These are phyloP conservation scores for Clitopilus passeckerianus DNA, from an alignment of 768 basidiomycete species.

Conservation along the genomic window DNA sequence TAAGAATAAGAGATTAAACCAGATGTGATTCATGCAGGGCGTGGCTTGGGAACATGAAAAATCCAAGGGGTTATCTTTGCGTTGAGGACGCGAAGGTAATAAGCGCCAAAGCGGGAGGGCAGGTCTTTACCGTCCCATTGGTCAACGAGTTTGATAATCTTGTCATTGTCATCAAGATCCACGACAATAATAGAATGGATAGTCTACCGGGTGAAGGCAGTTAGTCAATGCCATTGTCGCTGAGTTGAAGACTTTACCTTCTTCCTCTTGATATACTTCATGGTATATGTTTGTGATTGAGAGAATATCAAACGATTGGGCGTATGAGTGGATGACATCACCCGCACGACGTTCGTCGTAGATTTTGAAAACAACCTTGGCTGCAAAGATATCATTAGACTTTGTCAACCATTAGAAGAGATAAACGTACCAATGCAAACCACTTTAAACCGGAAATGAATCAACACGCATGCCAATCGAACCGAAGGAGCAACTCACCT, in stretches of 20 bases:
- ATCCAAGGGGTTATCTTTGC: slow-evolving; percentile 53
- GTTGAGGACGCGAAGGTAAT: slow-evolving; percentile 42
- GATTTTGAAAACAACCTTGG: slow-evolving; percentile 50
- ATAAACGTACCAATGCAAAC: slow-evolving; percentile 43
- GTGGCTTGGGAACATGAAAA: slow-evolving; percentile 39
- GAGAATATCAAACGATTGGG: slow-evolving; percentile 60
- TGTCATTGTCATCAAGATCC: slow-evolving; percentile 61
- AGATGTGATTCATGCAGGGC: neutral
- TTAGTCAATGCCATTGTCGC: neutral
- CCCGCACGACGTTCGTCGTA: slow-evolving; percentile 41
- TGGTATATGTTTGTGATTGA: slow-evolving; percentile 58
- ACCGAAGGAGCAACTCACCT: slow-evolving; percentile 31
- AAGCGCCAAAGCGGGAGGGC: slow-evolving; percentile 42
- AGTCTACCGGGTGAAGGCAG: slow-evolving; percentile 25
- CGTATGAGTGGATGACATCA: slow-evolving; percentile 52
- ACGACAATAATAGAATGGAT: slow-evolving; percentile 58
- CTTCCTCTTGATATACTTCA: slow-evolving; percentile 44
- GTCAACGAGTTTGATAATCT: slow-evolving; percentile 53
- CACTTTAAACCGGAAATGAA: slow-evolving; percentile 26
- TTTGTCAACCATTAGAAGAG: neutral
- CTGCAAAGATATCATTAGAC: slow-evolving; percentile 21
- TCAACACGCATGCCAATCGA: neutral
- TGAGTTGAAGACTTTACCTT: slow-evolving; percentile 28
- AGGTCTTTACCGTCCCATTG: slow-evolving; percentile 55
- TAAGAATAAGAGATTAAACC: neutral